Base-by-base conservation (phyloP, 2,329 filamentous ascomycete species). In the Biscogniauxia mediterranea region DNA sequence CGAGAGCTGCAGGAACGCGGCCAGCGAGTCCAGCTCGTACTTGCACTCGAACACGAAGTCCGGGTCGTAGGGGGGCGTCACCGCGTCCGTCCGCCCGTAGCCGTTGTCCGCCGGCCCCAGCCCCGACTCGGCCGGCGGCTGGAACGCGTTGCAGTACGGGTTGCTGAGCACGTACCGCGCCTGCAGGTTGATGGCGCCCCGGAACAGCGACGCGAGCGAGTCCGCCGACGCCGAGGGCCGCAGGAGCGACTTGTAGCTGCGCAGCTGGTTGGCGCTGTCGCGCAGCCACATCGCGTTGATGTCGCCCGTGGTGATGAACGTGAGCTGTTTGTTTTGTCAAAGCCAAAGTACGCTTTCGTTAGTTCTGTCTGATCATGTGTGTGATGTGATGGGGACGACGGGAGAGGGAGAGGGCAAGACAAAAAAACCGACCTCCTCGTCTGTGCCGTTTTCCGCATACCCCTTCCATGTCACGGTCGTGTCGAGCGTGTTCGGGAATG, bases 131-230 rank as follows among this genome's bases (percentile, higher is more conserved):
- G 85, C 80, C 0, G 94, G 94, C 0, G 94, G 91, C 73, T 97
- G 93, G 77, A 97, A 98, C 46, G 93, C 91, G 76, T 97, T 97
- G 82, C 94, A 98, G 78, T 93, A 94, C 0, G 94, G 93, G 7
- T 83, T 83, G 11, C 82, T 81, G 57, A 86, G 79, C 55, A 93
- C 78, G 74, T 92, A 92, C 60, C 90, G 83, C 6, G 88, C 83
- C 71, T 93, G 90, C 1, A 92, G 83, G 73, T 93, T 93, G 74
- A 93, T 91, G 28, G 88, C 87, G 26, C 90, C 90, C 25, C 89
- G 84, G 75, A 86, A 92, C 5, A 93, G 79, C 56, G 85, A 85
- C 26, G 89, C 89, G 49, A 93, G 79, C 4, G 84, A 86, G 68
- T 86, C 77, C 8, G 76, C 70, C n/a, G 79, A 79, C 26, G 76